Base-by-base conservation (phyloP, 805 yeast genomes). In the Metschnikowia cerradonensis region DNA sequence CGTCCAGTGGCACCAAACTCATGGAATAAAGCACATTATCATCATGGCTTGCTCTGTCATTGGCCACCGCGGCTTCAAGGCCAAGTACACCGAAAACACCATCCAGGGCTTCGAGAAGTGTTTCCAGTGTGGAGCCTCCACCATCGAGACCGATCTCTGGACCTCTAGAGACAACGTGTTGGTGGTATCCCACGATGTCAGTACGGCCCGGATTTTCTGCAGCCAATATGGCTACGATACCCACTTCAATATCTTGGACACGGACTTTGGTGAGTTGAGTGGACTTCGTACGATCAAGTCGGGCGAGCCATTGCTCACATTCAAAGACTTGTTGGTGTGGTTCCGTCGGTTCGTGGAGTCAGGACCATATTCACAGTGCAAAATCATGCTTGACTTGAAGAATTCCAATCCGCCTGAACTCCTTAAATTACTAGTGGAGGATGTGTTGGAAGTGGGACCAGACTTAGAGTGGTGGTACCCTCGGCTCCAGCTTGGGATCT, bases 21-120 rank as follows among this genome's bases (percentile, higher is more conserved):
- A 39, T 39, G 43, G 22, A 30, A 15, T 30, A 40, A 26, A 26
- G 22, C 42, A 5, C 26, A 10, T 17, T 17, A 3, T 7, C 11
- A 13, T 4, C 34, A 51, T 38, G 23, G 20, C 35, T 11, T 57
- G 60, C 34, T 14, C 66, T 0, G 67, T 73, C 8, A 65, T 67
- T 6, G 78, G 78, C 44, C 78, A 73, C 52, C 64, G 78, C 45
- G 78, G 78, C 0, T 73, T 68, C 58, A 73, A 73, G 52, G 74
- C 66, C 35, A 59, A 65, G 42, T 68, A 66, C 49, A 64, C 74
- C 3, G 78, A 73, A 54, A 73, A 73, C 55, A 71, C 77, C 8
- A 20, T 73, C 17, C 17, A 45, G 5, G 77, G 77, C 6, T 73
- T 73, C 54, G 56, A 58, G 17, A 62, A 67, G 44, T 72, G 77